phyloP scores from a whole-genome alignment of 805 yeast species.

The Wickerhamiella sergipiensis region DNA sequence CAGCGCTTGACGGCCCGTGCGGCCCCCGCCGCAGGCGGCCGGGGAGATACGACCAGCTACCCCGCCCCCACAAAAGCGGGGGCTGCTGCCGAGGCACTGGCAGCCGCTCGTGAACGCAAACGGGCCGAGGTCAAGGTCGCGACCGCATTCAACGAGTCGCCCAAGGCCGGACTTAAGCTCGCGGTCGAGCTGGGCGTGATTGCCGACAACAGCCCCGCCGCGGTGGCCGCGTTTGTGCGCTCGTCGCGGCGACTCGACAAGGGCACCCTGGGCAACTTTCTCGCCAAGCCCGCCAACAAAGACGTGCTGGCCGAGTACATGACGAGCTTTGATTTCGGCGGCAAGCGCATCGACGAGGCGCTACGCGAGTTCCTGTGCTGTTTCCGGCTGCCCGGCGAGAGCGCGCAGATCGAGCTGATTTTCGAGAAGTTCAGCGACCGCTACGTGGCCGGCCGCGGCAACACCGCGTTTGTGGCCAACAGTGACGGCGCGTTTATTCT shows the following conservation, averaged over 20 bases:
- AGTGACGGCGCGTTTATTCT: constrained; percentile 79
- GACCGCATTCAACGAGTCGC: constrained; percentile 60
- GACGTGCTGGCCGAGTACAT: constrained; percentile 53
- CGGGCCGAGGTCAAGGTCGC: constrained; percentile 68
- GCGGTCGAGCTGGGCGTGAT: constrained; percentile 58
- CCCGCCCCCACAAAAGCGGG: constrained; percentile 25
- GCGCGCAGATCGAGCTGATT: constrained; percentile 89
- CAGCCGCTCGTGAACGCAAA: constrained; percentile 29
- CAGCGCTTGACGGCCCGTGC: constrained; percentile 20
- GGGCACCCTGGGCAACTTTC: constrained; percentile 69
- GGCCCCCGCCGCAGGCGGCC: background rate
- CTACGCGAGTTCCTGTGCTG: constrained; percentile 65
- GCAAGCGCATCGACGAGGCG: constrained; percentile 84
- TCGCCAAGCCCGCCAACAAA: constrained; percentile 62
- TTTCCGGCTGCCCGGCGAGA: constrained; percentile 92
- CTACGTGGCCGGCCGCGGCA: constrained; percentile 52
- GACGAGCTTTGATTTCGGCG: constrained; percentile 56
- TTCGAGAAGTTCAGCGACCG: constrained; percentile 76
- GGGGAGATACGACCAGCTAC: no score
- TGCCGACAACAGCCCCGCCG: constrained; percentile 31
- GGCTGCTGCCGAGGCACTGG: constrained; percentile 9
- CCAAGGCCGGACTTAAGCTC: constrained; percentile 57
- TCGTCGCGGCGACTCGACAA: constrained; percentile 77
- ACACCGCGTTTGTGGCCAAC: constrained; percentile 34
- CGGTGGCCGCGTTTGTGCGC: constrained; percentile 63